phyloP scores from a whole-genome alignment of 2,329 filamentous ascomycete species.

The Rutstroemia sp. region DNA sequence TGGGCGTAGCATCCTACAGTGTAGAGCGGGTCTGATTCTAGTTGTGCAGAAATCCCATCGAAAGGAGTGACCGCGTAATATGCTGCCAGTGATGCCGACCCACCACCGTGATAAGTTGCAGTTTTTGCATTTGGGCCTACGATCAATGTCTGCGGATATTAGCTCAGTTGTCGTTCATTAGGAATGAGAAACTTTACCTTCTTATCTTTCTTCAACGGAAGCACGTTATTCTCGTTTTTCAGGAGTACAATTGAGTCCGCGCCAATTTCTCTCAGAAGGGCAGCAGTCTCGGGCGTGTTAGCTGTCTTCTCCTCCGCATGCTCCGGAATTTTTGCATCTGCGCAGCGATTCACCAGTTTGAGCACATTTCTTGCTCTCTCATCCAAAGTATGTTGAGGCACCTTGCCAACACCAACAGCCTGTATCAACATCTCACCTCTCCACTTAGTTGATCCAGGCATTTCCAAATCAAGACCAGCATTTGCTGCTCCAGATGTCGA shows the following conservation, averaged over 20 bases:
- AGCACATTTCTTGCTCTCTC: slow-evolving; percentile 18
- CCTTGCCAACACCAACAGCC: slow-evolving; percentile 15
- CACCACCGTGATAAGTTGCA: slow-evolving; percentile 53
- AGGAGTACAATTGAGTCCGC: slow-evolving; percentile 55
- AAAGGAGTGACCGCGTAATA: slow-evolving; percentile 68
- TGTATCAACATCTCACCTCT: slow-evolving; percentile 18
- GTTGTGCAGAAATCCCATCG: slow-evolving; percentile 48
- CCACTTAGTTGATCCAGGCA: slow-evolving; percentile 30
- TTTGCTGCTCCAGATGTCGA: slow-evolving; percentile 23
- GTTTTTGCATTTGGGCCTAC: slow-evolving; percentile 51
- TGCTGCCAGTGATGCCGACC: slow-evolving; percentile 51
- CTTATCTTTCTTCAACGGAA: slow-evolving; percentile 41
- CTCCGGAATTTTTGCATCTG: slow-evolving; percentile 25
- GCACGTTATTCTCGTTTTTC: slow-evolving; percentile 50
- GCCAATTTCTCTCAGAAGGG: slow-evolving; percentile 47
- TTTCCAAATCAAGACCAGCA: slow-evolving; percentile 33
- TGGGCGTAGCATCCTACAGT: slow-evolving; percentile 56
- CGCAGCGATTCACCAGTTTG: slow-evolving; percentile 29
- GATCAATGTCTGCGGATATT: slow-evolving; percentile 36
- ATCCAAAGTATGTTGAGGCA: slow-evolving; percentile 20
- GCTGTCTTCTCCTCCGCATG: slow-evolving; percentile 23
- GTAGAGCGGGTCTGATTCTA: slow-evolving; percentile 31
- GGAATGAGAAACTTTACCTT: slow-evolving; percentile 43
- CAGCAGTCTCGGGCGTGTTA: slow-evolving; percentile 29
- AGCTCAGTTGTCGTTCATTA: slow-evolving; percentile 34